Percentiles rank a stretch among this genome's conserved stretches.
Conservation (phyloP, 2,329 filamentous ascomycete genomes). For the Diaporthe velutina region DNA sequence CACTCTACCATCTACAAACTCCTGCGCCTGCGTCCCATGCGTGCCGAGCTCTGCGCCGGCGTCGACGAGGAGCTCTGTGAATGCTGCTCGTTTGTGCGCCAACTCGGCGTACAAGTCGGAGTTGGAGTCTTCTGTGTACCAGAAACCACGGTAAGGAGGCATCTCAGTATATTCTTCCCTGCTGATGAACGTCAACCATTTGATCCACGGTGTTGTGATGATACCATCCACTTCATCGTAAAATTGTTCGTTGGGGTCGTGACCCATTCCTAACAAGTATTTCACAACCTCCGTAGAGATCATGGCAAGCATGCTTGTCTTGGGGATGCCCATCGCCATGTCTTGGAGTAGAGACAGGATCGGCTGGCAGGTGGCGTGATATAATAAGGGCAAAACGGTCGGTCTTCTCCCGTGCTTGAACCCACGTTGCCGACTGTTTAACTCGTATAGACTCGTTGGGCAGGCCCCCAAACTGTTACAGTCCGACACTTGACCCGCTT, state of each 20-base stretch:
- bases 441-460: not conserved
- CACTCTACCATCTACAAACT: not conserved
- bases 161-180: fast-evolving
- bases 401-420: not conserved
- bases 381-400: not conserved
- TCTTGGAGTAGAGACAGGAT: not conserved
- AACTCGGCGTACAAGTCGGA: not conserved
- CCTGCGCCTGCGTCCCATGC: not conserved
- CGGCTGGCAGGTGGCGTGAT: not conserved
- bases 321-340: no score
- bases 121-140: not conserved
- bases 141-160: not conserved
- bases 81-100: not conserved
- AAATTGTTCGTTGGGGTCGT: not conserved
- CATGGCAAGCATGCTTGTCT: not conserved
- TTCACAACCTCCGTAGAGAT: not conserved
- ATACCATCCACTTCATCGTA: fast-evolving
- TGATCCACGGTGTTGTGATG: not conserved
- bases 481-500: not conserved
- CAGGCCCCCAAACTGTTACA: not conserved
- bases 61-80: not conserved
- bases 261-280: not conserved
- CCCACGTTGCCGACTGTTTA: not conserved
- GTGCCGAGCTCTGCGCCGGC: not conserved
- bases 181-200: not conserved